phyloP scores from a whole-genome alignment of 805 yeast genomes.

The Yamadazyma tumulicola region DNA sequence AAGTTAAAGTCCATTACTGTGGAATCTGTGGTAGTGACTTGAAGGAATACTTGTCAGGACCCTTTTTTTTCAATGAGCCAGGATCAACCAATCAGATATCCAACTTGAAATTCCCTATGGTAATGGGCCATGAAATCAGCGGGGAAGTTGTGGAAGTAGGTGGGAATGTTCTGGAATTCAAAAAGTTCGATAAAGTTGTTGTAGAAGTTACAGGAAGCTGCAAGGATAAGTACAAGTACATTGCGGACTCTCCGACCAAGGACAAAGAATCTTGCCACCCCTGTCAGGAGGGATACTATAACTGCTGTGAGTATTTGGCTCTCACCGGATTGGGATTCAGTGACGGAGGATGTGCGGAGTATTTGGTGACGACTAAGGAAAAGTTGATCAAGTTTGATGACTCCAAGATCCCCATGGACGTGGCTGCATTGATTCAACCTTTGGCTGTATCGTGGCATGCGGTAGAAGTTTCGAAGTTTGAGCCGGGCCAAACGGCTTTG shows the following conservation, averaged over 20 bases:
- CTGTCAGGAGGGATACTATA: constrained; percentile 49
- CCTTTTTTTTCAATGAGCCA: constrained; percentile 50
- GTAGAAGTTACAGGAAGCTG: constrained; percentile 64
- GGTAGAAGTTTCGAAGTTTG: constrained; percentile 39
- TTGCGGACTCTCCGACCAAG: constrained; percentile 25
- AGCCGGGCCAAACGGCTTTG: constrained; percentile 45
- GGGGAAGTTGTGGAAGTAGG: constrained; percentile 64
- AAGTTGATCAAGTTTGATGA: constrained; percentile 42
- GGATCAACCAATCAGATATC: constrained; percentile 49
- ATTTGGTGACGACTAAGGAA: constrained; percentile 38
- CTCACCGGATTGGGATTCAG: constrained; percentile 54
- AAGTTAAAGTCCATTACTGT: constrained; percentile 56
- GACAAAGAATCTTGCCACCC: constrained; percentile 37
- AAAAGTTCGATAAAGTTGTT: constrained; percentile 64
- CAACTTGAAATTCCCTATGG: constrained; percentile 32
- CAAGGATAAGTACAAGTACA: constrained; percentile 41
- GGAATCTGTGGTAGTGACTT: constrained; percentile 65
- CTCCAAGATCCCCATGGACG: constrained; percentile 32
- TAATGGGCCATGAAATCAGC: constrained; percentile 62
- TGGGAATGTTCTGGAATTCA: constrained; percentile 42
- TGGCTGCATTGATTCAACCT: constrained; percentile 57
- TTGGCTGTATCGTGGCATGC: constrained; percentile 62
- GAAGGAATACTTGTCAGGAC: constrained; percentile 55
- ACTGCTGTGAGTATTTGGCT: constrained; percentile 48
- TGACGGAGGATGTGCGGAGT: constrained; percentile 55